Percentiles rank a stretch among this genome's conserved stretches.
phyloP scores from a whole-genome alignment of 768 basidiomycete species.

The Termitomyces heimii region DNA sequence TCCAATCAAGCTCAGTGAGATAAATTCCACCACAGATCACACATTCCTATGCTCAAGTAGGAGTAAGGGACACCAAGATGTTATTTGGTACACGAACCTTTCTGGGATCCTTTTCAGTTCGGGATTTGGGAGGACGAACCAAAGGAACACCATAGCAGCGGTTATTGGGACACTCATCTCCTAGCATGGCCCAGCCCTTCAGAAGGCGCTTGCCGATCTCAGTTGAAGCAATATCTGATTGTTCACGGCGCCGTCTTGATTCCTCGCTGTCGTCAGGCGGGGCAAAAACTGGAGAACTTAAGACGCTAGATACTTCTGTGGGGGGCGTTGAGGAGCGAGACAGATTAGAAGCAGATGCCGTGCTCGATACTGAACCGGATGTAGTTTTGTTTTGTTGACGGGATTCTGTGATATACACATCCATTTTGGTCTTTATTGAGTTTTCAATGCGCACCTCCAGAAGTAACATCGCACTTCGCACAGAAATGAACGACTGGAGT shows the following conservation, averaged over 20 bases:
- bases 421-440: not conserved
- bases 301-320: conserved; percentile 61
- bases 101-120: conserved; percentile 53
- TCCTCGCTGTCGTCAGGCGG: conserved; percentile 64
- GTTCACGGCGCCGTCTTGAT: conserved; percentile 61
- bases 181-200: conserved; percentile 88
- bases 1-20: conserved; percentile 42
- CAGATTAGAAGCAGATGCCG: conserved; percentile 42
- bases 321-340: conserved; percentile 73
- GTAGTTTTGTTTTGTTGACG: conserved; percentile 5
- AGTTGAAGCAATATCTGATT: conserved; percentile 74
- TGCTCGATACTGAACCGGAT: conserved; percentile 30
- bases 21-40: conserved; percentile 67
- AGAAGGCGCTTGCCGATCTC: conserved; percentile 76
- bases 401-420: conserved; percentile 7
- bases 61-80: not conserved
- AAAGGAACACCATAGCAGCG: conserved; percentile 80
- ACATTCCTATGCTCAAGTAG: conserved; percentile 52
- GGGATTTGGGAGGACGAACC: conserved; percentile 65
- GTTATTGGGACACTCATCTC: conserved; percentile 69
- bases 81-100: conserved; percentile 41
- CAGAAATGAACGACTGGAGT: conserved; percentile 48
- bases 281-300: conserved; percentile 59
- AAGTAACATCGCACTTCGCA: conserved; percentile 50
- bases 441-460: conserved; percentile 9